phyloP scores from a whole-genome alignment of 2,329 filamentous ascomycete genomes.

The Phyllosticta ampelicida region DNA sequence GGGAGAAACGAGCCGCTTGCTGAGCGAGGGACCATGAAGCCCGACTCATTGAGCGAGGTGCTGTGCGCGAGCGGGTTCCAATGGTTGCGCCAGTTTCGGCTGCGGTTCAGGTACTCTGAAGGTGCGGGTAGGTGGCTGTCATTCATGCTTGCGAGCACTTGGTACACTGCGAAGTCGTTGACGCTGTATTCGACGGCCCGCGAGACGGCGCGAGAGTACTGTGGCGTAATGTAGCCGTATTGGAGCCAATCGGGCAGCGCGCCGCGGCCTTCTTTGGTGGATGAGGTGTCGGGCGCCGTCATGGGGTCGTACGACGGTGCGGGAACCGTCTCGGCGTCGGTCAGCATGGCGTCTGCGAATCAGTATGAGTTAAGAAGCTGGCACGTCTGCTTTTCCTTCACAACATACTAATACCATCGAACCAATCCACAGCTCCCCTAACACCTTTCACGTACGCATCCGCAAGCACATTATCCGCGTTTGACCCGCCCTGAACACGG shows the following conservation, averaged over 20 bases:
- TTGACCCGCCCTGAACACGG: constrained; percentile 57
- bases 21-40: constrained; percentile 55
- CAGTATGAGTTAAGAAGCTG: not conserved
- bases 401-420: constrained; percentile 19
- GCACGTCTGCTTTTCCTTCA: not conserved
- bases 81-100: constrained; percentile 60
- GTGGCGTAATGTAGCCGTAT: constrained; percentile 55
- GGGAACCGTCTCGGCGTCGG: constrained; percentile 54
- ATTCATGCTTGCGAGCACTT: constrained; percentile 41
- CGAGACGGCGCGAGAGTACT: constrained; percentile 50
- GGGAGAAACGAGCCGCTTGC: constrained; percentile 38
- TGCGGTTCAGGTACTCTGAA: constrained; percentile 50
- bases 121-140: constrained; percentile 32
- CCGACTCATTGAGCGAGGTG: constrained; percentile 48
- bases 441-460: constrained; percentile 63
- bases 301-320: constrained; percentile 48
- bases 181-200: constrained; percentile 56
- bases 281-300: constrained; percentile 42
- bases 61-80: constrained; percentile 47
- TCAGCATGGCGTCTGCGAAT: constrained; percentile 44
- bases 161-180: constrained; percentile 58
- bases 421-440: constrained; percentile 52
- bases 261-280: constrained; percentile 56
- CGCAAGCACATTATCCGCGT: constrained; percentile 60
- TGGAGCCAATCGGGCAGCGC: constrained; percentile 58